Base-by-base conservation (phyloP, 2,329 filamentous ascomycete species). In the Dothistroma pini region DNA sequence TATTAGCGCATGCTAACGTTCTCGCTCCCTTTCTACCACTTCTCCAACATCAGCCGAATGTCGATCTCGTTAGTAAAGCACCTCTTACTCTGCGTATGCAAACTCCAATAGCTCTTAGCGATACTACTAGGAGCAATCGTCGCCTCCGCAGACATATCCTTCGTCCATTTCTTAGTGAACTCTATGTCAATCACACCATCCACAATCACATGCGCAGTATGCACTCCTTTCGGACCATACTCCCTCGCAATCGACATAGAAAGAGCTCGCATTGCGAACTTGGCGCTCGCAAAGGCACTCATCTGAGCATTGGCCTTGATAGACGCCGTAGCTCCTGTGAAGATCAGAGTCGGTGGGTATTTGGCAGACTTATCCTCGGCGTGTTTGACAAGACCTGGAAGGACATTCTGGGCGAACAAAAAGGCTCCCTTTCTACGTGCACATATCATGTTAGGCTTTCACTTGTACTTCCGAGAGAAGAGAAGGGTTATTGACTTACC, bases 171-270 rank as follows among this genome's bases (percentile, higher is more conserved):
- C 73, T 86, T 88, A 0, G 86, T 89, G 64, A 84, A 79, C 0
- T 89, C 89, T 57, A 89, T 92, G 74, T 96, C 89, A 74, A 96
- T 96, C 1, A 90, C 83, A 0, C 91, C 92, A 71, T 96, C 92
- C 21, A 71, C 70, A 62, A 96, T 86, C 5, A 88, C 86, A 76
- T 96, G 90, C 0, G 88, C 85, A 0, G 96, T 88, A 74, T 96
- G 92, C 1, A 96, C 84, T 2, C 92, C 92, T 74, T 90, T 81
- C 0, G 92, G 91, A 0, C 89, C 90, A 74, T 95, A 96, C 74
- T 96, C 92, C 59, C 89, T 84, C 0, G 91, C 89, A 25, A 96
- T 80, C 35, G 85, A 89, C 75, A 93, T 90, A 0, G 84, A 83
- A 56, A 96, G 76, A 0, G 88, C 90, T 34, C 92, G 82, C 68